A percentile compares a stretch with the other conserved stretches of the same genome.
These are phyloP conservation scores for Colletotrichum scovillei DNA, from an alignment of 2,329 filamentous ascomycete species.

Conservation along the genomic window DNA sequence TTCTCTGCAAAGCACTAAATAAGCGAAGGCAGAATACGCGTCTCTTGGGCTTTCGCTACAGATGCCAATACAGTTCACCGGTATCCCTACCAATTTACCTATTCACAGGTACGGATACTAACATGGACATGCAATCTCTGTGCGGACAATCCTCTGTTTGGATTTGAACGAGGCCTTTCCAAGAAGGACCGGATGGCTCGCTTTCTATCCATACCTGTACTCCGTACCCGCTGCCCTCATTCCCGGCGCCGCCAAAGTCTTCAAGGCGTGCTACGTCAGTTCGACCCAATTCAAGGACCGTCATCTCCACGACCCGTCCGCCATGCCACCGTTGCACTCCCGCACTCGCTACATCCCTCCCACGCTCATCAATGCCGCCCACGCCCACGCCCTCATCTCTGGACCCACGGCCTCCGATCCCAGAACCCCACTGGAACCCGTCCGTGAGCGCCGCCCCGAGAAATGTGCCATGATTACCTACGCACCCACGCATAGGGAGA, in stretches of 20 bases:
- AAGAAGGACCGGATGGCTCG: not conserved
- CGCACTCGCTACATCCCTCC: conserved; percentile 20
- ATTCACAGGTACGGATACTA: not conserved
- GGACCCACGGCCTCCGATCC: conserved; percentile 25
- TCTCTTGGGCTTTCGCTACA: conserved; percentile 7
- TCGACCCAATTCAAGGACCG: not conserved
- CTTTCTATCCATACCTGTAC: not conserved
- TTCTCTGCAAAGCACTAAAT: not conserved
- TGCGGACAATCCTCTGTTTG: not conserved
- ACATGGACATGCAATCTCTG: not conserved
- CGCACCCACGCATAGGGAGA: not conserved
- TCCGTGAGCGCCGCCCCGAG: conserved; percentile 22
- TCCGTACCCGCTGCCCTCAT: not conserved
- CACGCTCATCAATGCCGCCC: conserved; percentile 20
- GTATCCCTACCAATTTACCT: not conserved
- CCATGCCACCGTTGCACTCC: conserved; percentile 24
- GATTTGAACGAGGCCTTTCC: conserved; percentile 9
- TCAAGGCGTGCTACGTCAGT: conserved; percentile 9
- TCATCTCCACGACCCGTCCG: conserved; percentile 15
- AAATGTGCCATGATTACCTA: conserved; percentile 16
- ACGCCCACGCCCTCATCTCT: not conserved
- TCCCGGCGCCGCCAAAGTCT: not conserved
- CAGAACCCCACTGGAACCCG: conserved; percentile 17
- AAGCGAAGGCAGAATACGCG: conserved; percentile 29
- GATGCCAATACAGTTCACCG: not conserved